Base-by-base conservation (phyloP, 169 alveolate genomes). In the Plasmodium malariae region DNA sequence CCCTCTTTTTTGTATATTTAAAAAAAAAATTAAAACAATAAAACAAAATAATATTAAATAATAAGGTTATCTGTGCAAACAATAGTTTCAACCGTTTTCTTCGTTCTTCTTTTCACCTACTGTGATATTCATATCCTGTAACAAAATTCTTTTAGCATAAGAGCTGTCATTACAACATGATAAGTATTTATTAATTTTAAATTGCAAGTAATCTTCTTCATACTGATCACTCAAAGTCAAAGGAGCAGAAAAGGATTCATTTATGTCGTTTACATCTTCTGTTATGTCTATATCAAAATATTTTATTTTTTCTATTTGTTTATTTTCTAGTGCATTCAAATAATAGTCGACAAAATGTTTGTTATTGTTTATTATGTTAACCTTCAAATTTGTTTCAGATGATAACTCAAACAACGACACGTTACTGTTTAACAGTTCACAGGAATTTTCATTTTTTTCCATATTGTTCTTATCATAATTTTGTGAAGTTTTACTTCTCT, bases 281-380 rank as follows among this genome's bases (percentile, higher is more conserved):
- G 89, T 78, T 78, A 78, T 78, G 37, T 78, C 89, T 5, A 78
- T 62, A 78, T 78, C 76, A 78, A 78, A 78, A 78, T 78, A 78
- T 78, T 43, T 78, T 6, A 78, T 78, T 17, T 32, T 78, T 26
- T 36, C 54, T n/a, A 78, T 45, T 63, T 36, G 32, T 30, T 34
- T 78, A 78, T 63, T 78, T 63, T 51, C 55, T 34, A 78, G 36
- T 63, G n/a, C 19, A 17, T 32, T 78, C 17, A 26, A 45, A 55
- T 78, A 78, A 48, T 78, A 55, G n/a, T 48, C 45, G 17, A 78
- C 78, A 28, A 28, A 11, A 4, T 62, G 26, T 5, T 62, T 65
- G 21, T 78, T 28, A 34, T 78, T 54, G 37, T 78, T 78, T 60
- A 78, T 78, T 30, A 78, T 78, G 21, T 62, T 78, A 28, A 78